phyloP scores from a whole-genome alignment of 1,284 basidiomycete species.

The Phellopilus nigrolimitatus region DNA sequence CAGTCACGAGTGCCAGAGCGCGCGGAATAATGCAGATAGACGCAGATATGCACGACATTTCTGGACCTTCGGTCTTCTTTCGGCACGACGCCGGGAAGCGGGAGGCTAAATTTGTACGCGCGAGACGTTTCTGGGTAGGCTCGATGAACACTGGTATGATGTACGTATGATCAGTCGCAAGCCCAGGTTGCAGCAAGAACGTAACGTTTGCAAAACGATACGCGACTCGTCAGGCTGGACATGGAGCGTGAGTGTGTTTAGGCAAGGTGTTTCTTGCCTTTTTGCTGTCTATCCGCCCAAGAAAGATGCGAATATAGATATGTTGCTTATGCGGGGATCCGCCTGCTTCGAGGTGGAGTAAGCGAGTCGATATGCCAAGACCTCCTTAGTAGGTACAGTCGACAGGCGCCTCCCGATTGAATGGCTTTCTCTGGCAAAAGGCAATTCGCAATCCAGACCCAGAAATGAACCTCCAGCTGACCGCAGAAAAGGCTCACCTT shows the following conservation, averaged over 20 bases:
- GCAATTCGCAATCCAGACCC: background rate
- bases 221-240: no score
- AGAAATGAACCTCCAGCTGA: background rate
- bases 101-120: background rate
- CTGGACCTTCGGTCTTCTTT: background rate
- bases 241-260: no score
- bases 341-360: background rate
- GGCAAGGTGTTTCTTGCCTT: no score
- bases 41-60: background rate
- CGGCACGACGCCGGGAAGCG: background rate
- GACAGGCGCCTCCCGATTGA: no score
- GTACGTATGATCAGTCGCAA: no score
- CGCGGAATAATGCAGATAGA: background rate
- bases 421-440: background rate
- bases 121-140: no score
- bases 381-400: background rate
- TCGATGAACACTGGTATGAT: background rate
- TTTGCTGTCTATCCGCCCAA: no score
- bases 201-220: no score
- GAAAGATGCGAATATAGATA: no score
- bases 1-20: no score
- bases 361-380: background rate
- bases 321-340: background rate
- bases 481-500: conserved; percentile 7
- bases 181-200: no score